phyloP scores from a whole-genome alignment of 495 filamentous ascomycete species.

The Venustampulla echinocandica region DNA sequence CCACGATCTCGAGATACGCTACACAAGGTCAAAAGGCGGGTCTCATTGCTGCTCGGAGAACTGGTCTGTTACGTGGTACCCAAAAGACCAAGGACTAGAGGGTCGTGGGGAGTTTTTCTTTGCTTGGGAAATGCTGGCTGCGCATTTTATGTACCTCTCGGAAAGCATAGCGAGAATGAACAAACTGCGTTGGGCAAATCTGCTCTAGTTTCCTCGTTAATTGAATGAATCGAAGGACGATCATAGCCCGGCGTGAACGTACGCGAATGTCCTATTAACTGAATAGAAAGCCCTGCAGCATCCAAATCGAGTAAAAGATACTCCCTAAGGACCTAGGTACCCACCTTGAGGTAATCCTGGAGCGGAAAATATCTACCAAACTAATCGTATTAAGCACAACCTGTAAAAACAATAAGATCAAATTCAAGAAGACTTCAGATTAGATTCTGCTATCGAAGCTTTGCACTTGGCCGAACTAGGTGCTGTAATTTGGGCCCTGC shows the following conservation, averaged over 20 bases:
- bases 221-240: background rate
- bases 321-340: background rate
- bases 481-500: no score
- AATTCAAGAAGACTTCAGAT: no score
- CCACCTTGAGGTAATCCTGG: background rate
- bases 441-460: no score
- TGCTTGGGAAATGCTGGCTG: conserved; percentile 47
- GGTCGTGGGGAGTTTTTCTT: conserved; percentile 39
- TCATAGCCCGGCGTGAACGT: no score
- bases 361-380: background rate
- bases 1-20: conserved; percentile 96
- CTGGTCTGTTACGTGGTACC: conserved; percentile 97
- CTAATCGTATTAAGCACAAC: no score
- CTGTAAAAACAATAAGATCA: no score
- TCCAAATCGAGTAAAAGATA: background rate
- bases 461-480: no score
- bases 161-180: conserved; percentile 24
- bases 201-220: background rate
- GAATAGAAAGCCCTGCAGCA: no score
- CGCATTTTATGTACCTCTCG: conserved; percentile 45
- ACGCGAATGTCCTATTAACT: no score
- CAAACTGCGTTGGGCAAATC: conserved; percentile 3
- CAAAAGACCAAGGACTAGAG: conserved; percentile 96
- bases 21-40: conserved; percentile 99
- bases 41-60: conserved; percentile 98